Evolutionary conservation across 768 basidiomycete genomes (phyloP), one percentile per base, ranked within the genome.

Genomic region (Cantharellus cinnabarinus): DNA sequence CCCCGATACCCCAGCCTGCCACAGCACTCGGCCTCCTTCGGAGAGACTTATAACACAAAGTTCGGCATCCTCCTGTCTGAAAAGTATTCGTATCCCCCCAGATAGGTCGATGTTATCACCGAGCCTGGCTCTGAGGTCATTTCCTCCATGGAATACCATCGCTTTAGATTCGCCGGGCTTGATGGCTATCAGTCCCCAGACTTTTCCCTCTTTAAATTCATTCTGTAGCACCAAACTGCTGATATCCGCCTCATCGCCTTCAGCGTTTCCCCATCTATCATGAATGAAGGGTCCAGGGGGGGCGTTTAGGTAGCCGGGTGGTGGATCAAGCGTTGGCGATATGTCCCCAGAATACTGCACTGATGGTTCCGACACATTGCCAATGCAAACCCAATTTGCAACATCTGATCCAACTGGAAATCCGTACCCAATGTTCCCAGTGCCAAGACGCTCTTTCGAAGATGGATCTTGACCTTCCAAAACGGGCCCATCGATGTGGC

Each of bases 381-480:
- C 65, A 37, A 59, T 48, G 44, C 65, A 65, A 34, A 56, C 64
- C 65, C 65, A 66, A 20, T 63, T 53, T 38, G 41, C 58, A 7
- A 66, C 65, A 51, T 66, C 64, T 14, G 65, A 56, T 4, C 56
- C 60, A 34, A 66, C 60, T 50, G 65, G 50, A 53, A 65, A 66
- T 15, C 65, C 65, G 54, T 66, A 66, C 15, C 65, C 65, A 14
- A 65, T 51, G 10, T 48, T 51, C 20, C 65, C 65, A 4, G 41
- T 38, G 1, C 48, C 59, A 2, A 44, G 51, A 50, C 42, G 4
- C 50, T 50, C 35, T 59, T 54, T 54, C 29, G 10, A 29, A 10
- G 44, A 10, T 10, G 10, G 1, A 48, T 48, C 44, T 1, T 0
- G 44, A 48, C 29, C 44, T 29, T 29, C 20, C 20, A 0, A 29